Percentiles rank a stretch among this genome's conserved stretches.
Conservation (phyloP, 176 grass and related monocot species). For the Bonia amplexicaulis region DNA sequence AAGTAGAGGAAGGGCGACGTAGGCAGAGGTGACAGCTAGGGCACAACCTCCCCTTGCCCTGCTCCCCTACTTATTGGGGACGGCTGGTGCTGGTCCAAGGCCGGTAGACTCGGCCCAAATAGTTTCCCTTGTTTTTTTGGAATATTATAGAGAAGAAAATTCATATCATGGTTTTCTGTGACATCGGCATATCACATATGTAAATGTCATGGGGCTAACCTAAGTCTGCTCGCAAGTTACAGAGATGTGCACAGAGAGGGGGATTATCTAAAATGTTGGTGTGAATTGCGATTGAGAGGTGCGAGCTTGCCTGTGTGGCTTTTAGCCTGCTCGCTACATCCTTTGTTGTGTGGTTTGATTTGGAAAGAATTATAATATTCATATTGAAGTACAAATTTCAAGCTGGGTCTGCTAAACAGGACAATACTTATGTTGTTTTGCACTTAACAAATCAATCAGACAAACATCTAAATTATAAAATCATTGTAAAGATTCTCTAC, state of each 20-base stretch:
- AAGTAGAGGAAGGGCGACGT: too few species aligned
- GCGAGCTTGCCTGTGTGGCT: not conserved
- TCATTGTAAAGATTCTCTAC: too few species aligned
- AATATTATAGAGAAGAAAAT: not conserved
- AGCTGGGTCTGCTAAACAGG: too few species aligned
- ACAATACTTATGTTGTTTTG: not conserved
- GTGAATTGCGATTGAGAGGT: not conserved
- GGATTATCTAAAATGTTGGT: not conserved
- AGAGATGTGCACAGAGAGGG: not conserved
- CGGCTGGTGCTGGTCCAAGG: too few species aligned
- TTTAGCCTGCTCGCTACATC: not conserved
- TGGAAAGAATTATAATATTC: not conserved
- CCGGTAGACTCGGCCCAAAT: too few species aligned
- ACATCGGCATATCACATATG: not conserved
- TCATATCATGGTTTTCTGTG: not conserved
- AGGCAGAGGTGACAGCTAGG: too few species aligned
- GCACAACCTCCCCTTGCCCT: too few species aligned
- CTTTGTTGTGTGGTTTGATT: not conserved
- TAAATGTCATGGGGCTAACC: not conserved
- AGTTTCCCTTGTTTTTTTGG: too few species aligned
- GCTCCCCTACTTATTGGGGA: too few species aligned
- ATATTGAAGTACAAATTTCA: too few species aligned
- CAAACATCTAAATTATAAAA: not conserved
- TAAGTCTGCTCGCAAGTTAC: not conserved
- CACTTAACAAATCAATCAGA: not conserved